phyloP scores from a whole-genome alignment of 2,329 filamentous ascomycete species.

The Xylariaceae sp. region DNA sequence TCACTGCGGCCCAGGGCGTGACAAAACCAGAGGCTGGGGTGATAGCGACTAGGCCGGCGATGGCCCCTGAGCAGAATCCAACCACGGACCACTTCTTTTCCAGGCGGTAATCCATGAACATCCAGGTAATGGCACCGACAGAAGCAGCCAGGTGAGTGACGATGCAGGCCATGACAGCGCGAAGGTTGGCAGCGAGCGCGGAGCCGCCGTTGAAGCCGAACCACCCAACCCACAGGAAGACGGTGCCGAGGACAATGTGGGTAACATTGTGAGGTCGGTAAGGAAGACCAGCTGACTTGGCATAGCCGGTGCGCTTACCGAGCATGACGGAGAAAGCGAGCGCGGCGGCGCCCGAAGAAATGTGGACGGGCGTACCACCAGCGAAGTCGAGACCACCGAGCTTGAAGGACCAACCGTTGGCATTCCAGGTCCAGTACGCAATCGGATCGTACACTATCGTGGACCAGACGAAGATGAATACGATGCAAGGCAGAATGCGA shows the following conservation, averaged over 20 bases:
- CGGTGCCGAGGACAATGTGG: slow-evolving; percentile 66
- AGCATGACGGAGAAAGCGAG: slow-evolving; percentile 70
- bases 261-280: slow-evolving; percentile 71
- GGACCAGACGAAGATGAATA: slow-evolving; percentile 67
- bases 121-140: slow-evolving; percentile 77
- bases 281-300: slow-evolving; percentile 54
- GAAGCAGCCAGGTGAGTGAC: slow-evolving; percentile 85
- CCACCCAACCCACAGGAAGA: slow-evolving; percentile 88
- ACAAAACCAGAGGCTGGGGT: slow-evolving; percentile 80
- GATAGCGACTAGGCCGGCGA: slow-evolving; percentile 82
- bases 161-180: slow-evolving; percentile 82
- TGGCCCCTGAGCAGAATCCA: slow-evolving; percentile 85
- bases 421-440: slow-evolving; percentile 75
- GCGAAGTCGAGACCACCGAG: slow-evolving; percentile 70
- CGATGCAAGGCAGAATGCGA: slow-evolving; percentile 54
- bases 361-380: slow-evolving; percentile 70
- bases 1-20: slow-evolving; percentile 55
- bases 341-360: slow-evolving; percentile 65
- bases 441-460: slow-evolving; percentile 69
- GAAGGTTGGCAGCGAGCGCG: slow-evolving; percentile 74
- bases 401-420: slow-evolving; percentile 63
- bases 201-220: slow-evolving; percentile 93
- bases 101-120: slow-evolving; percentile 81
- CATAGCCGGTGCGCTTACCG: slow-evolving; percentile 61
- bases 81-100: slow-evolving; percentile 92